Evolutionary conservation across 2,329 filamentous ascomycete genomes (phyloP).

Genomic region (Calonectria hawksworthii): DNA sequence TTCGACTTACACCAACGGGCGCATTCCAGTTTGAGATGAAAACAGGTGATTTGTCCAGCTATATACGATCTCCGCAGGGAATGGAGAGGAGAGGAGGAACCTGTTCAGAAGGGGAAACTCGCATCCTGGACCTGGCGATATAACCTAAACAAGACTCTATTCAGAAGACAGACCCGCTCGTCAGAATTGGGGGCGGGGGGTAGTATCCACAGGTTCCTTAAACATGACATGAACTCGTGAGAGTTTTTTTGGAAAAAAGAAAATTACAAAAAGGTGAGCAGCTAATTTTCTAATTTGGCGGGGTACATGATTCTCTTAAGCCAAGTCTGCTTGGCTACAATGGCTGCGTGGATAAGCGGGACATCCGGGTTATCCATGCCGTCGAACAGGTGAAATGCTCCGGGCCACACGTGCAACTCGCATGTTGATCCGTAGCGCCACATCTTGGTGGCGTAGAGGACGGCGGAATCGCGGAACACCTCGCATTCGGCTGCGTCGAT

Average conservation of each 20-base stretch:
- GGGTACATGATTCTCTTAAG: slow-evolving; percentile 26
- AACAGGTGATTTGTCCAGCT: not conserved
- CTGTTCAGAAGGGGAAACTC: not conserved
- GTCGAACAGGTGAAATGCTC: slow-evolving; percentile 36
- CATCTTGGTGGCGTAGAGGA: slow-evolving; percentile 33
- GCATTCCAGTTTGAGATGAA: not conserved
- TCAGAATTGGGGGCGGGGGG: not conserved
- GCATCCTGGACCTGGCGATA: not conserved
- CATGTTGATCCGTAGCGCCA: slow-evolving; percentile 38
- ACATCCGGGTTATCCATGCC: slow-evolving; percentile 32
- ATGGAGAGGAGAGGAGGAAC: not conserved
- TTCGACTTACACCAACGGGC: not conserved
- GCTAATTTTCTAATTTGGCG: not conserved
- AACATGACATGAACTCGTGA: not conserved
- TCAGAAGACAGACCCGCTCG: not conserved
- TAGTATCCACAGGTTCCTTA: not conserved
- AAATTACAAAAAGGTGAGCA: not conserved
- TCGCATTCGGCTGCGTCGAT: slow-evolving; percentile 41
- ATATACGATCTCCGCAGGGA: not conserved
- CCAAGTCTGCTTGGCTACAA: slow-evolving; percentile 32
- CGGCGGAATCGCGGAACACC: slow-evolving; percentile 39
- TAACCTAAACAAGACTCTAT: not conserved
- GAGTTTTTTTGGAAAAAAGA: not conserved
- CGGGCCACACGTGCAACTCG: slow-evolving; percentile 40
- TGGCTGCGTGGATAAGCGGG: slow-evolving; percentile 33